Conservation (phyloP, 164 flowering plant genomes). For the Protea cynaroides region DNA sequence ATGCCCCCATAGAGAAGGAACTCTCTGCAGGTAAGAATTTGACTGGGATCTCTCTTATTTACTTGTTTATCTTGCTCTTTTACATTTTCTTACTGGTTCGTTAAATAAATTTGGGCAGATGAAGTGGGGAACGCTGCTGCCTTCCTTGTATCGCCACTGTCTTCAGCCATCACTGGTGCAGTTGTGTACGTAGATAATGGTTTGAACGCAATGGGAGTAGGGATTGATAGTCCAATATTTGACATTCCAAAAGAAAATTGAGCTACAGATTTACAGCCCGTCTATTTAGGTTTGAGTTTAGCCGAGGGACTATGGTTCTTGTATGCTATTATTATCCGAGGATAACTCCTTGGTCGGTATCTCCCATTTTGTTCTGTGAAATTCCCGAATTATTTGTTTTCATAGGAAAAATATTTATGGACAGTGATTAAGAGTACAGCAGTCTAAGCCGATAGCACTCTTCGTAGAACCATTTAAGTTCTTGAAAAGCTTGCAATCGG, state of each 20-base stretch:
- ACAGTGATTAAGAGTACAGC: too few relatives aligned
- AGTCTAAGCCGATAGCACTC: too few relatives aligned
- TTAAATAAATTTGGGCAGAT: conserved; percentile 39
- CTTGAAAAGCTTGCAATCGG: too few relatives aligned
- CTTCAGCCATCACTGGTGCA: conserved; percentile 88
- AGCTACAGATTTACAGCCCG: background rate
- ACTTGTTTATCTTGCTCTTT: background rate
- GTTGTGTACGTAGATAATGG: conserved; percentile 87
- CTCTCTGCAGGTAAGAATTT: conserved; percentile 57
- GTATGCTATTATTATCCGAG: too few relatives aligned
- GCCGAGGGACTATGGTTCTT: too few relatives aligned
- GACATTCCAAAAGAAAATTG: conserved; percentile 43
- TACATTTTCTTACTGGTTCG: background rate
- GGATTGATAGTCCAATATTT: conserved; percentile 79
- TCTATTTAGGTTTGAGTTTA: too few relatives aligned
- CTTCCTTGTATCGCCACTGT: conserved; percentile 86
- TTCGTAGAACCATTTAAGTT: too few relatives aligned
- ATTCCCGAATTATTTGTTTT: too few relatives aligned
- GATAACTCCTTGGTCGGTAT: too few relatives aligned
- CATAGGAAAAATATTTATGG: too few relatives aligned
- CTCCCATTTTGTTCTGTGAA: too few relatives aligned
- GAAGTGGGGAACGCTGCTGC: conserved; percentile 90
- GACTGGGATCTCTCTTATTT: too few relatives aligned
- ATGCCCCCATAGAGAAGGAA: conserved; percentile 90
- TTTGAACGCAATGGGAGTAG: conserved; percentile 87